Evolutionary conservation across 129 eudicot genomes (phyloP), one percentile per base, ranked within the genome.

Genomic region (Helichrysum umbraculigerum): DNA sequence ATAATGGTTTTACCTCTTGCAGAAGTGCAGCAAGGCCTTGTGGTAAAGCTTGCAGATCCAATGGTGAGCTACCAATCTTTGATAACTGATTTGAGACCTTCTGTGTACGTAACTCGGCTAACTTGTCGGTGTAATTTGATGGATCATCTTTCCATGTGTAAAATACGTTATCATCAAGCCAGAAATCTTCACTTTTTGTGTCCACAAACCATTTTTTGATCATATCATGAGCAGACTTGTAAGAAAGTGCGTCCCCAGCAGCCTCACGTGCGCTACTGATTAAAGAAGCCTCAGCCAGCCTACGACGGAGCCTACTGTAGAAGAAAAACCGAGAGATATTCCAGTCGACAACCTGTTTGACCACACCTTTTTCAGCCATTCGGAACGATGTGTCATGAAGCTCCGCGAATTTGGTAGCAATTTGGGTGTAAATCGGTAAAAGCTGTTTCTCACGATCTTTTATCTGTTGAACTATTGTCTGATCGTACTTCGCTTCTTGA

Each of bases 371-470:
- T 21, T 88, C 96, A 33, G 96, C 97, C 97, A 95, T 95, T 67
- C 99, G 86, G 15, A 85, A 82, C 1, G 99, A 89, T 7, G 97
- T 95, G 68, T 95, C 99, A 7, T 95, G 99, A 39, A 95, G 84
- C 71, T 95, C 99, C 12, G 99, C 97, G 56, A 95, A 95, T 72
- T 87, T 95, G 5, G 92, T 95, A 16, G 99, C 99, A 34, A 95
- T 89, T 60, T 95, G 99, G 29, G 94, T 91, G 89, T 95, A 95
- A n/a, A 91, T 70, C 0, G 99, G 99, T 65, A 95, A 67, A 73
- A 95, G 96, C 69, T 91, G 93, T 79, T 87, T 95, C 76, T 95
- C 99, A 4, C 97, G 93, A 37, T 94, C 77, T 89, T 84, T 89
- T 34, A 95, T 89, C 50, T 86, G 92, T 61, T 89, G 90, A 8